Percentiles rank a stretch among this genome's conserved stretches.
phyloP scores from a whole-genome alignment of 352 stramenopile species.

The Blastocystis hominis region DNA sequence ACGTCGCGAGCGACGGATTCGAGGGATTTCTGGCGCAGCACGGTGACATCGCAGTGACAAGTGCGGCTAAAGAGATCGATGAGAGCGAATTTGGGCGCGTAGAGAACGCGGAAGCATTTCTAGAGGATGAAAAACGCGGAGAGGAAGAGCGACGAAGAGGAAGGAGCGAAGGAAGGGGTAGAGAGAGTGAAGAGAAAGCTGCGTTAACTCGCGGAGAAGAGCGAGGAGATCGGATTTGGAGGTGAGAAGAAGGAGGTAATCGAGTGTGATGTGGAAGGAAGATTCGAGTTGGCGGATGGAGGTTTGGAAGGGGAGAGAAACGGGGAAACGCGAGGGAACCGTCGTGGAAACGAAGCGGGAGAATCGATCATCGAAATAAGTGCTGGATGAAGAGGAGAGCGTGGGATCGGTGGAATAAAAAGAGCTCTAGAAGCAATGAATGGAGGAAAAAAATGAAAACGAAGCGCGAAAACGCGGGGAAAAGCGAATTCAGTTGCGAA shows the following conservation, averaged over 20 bases:
- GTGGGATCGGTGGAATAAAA: background rate
- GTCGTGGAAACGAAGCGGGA: background rate
- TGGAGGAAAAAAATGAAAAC: background rate
- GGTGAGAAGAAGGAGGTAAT: background rate
- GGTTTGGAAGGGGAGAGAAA: background rate
- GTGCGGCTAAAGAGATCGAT: constrained; percentile 26
- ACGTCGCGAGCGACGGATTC: background rate
- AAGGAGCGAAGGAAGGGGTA: background rate
- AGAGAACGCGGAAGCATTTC: background rate
- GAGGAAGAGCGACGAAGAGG: background rate
- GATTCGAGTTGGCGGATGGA: background rate
- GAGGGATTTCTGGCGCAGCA: background rate
- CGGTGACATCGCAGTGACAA: background rate
- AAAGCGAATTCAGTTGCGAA: background rate
- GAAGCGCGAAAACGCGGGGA: background rate
- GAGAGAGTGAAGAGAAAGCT: background rate
- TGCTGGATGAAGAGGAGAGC: too few relatives aligned
- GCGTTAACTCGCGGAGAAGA: background rate
- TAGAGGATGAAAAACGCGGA: background rate
- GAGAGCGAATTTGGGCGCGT: background rate
- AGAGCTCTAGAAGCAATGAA: background rate
- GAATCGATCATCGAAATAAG: background rate
- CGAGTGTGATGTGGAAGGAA: background rate
- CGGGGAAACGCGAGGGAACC: background rate
- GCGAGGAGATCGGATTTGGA: background rate